phyloP scores from a whole-genome alignment of 768 basidiomycete species.

The Chalciporus chontae region DNA sequence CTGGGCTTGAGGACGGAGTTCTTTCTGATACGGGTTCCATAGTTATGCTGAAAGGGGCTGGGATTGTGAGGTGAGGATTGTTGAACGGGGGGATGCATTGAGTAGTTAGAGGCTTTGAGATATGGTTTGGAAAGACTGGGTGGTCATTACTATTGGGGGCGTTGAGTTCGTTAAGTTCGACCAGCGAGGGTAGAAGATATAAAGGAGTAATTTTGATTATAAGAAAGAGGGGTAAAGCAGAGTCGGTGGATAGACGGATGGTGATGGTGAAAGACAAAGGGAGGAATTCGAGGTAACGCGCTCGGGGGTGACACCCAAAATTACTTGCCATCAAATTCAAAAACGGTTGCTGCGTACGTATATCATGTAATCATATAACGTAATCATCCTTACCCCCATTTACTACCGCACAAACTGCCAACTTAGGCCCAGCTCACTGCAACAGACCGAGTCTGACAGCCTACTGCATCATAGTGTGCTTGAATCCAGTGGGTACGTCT shows the following conservation, averaged over 20 bases:
- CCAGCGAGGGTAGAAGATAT: slow-evolving; percentile 27
- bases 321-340: slow-evolving; percentile 33
- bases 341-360: slow-evolving; percentile 30
- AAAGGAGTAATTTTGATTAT: slow-evolving; percentile 12
- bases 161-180: slow-evolving; percentile 18
- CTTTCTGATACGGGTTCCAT: slow-evolving; percentile 54
- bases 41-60: slow-evolving; percentile 32
- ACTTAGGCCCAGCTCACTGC: too few species aligned
- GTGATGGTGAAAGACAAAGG: slow-evolving; percentile 30
- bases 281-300: slow-evolving; percentile 19
- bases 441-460: too few species aligned
- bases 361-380: slow-evolving; percentile 27
- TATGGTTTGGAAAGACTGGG: slow-evolving; percentile 13
- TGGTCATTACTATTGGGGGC: slow-evolving; percentile 19
- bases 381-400: slow-evolving; percentile 11
- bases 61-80: slow-evolving; percentile 8
- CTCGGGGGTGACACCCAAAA: slow-evolving; percentile 22
- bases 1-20: slow-evolving; percentile 52
- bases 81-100: slow-evolving; percentile 17
- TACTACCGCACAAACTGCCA: not conserved
- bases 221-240: slow-evolving; percentile 8
- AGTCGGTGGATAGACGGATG: slow-evolving; percentile 17
- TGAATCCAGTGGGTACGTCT: too few species aligned
- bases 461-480: too few species aligned
- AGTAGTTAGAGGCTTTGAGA: slow-evolving; percentile 3